Percentiles rank a stretch among this genome's conserved stretches.
These are phyloP conservation scores for Citrus cavaleriei DNA, from an alignment of 345 rosid genomes.

Conservation along the genomic window DNA sequence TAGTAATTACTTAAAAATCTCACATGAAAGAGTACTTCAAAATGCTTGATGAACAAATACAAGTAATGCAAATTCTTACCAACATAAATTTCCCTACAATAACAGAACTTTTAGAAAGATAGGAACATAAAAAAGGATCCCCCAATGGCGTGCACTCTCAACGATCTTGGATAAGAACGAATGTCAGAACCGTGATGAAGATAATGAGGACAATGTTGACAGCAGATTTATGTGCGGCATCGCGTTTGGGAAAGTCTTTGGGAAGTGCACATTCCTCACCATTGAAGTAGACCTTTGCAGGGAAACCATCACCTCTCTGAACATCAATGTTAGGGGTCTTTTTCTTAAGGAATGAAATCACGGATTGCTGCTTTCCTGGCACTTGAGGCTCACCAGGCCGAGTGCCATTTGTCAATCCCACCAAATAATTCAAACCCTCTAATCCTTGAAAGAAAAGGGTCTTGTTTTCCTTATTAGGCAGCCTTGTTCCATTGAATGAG, in stretches of 20 bases:
- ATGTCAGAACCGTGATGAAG: slow-evolving; percentile 27
- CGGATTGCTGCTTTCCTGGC: slow-evolving; percentile 93
- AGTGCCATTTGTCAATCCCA: slow-evolving; percentile 57
- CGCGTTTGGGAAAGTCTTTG: slow-evolving; percentile 39
- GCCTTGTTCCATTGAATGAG: slow-evolving; percentile 77
- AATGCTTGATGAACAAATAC: neutral
- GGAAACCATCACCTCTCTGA: slow-evolving; percentile 71
- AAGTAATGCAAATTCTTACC: slow-evolving; percentile 2
- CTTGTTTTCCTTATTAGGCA: slow-evolving; percentile 30
- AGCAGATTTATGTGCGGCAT: slow-evolving; percentile 28
- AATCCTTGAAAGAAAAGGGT: slow-evolving; percentile 73
- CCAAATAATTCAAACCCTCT: slow-evolving; percentile 61
- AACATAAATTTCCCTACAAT: neutral
- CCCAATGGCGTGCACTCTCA: neutral
- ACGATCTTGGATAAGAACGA: slow-evolving; percentile 35
- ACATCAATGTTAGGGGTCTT: slow-evolving; percentile 40
- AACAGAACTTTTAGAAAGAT: neutral
- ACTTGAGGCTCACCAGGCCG: slow-evolving; percentile 45
- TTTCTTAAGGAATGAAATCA: slow-evolving; percentile 70
- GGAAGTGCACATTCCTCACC: slow-evolving; percentile 98
- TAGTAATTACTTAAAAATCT: neutral
- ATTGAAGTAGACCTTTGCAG: slow-evolving; percentile 62
- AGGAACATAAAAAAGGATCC: neutral
- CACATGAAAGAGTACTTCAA: neutral
- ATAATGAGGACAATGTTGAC: slow-evolving; percentile 23